Conservation (phyloP, 169 alveolate genomes). For the Cystoisospora suis region DNA sequence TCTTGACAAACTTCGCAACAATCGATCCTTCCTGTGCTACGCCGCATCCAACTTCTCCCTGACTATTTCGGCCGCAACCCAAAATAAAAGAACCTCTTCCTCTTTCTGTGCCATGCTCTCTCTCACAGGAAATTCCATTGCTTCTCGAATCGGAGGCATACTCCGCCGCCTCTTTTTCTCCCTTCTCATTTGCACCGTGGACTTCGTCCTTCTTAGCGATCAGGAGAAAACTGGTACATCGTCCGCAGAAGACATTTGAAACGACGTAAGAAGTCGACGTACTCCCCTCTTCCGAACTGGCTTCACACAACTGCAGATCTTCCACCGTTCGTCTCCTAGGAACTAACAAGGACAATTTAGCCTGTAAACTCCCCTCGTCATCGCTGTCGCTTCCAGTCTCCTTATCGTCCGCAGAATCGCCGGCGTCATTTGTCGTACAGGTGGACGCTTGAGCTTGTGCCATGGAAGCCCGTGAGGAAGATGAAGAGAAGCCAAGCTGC, state of each 20-base stretch:
- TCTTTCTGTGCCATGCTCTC: conserved; percentile 6
- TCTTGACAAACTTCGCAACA: neutral
- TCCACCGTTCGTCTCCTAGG: neutral
- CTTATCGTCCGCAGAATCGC: neutral
- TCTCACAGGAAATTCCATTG: neutral
- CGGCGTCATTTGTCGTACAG: too few relatives aligned
- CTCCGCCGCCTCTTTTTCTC: neutral
- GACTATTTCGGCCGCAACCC: conserved; percentile 55
- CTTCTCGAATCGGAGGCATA: neutral
- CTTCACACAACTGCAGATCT: neutral
- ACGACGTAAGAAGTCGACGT: neutral
- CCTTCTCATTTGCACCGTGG: neutral
- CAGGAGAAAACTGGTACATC: conserved; percentile 32
- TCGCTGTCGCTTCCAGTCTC: neutral
- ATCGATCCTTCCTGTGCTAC: neutral
- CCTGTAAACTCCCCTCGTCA: neutral
- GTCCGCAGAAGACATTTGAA: conserved; percentile 30
- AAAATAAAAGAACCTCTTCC: neutral
- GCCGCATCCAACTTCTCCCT: conserved; percentile 61
- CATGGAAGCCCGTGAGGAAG: neutral
- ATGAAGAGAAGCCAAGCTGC: conserved; percentile 40
- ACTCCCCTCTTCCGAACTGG: neutral
- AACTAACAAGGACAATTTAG: neutral
- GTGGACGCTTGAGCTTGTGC: conserved; percentile 28
- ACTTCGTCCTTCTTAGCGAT: neutral